These are phyloP conservation scores for Aureobasidium uvarum DNA, from an alignment of 2,329 filamentous ascomycete species.

Conservation along the genomic window DNA sequence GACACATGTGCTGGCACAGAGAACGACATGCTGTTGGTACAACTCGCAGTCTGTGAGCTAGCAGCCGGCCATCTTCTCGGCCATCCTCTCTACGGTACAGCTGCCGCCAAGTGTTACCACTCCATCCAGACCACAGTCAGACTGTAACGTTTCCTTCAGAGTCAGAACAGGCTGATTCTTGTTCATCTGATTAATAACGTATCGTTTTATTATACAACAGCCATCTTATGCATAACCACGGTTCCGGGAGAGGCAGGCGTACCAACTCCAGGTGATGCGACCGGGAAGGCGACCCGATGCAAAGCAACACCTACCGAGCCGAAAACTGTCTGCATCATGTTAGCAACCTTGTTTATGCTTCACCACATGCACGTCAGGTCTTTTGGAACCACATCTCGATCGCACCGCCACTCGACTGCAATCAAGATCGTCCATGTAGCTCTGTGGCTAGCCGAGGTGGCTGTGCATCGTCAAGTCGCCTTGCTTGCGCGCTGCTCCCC, in stretches of 20 bases:
- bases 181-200: not conserved
- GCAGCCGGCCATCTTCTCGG: not conserved
- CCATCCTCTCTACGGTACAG: not conserved
- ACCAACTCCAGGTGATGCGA: not conserved
- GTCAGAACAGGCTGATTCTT: not conserved
- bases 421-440: not conserved
- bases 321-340: conserved; percentile 4
- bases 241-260: not conserved
- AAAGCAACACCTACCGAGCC: not conserved
- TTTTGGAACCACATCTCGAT: conserved; percentile 6
- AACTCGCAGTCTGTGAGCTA: not conserved
- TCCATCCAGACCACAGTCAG: not conserved
- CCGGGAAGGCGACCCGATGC: not conserved
- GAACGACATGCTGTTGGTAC: not conserved
- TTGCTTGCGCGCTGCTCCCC: not conserved
- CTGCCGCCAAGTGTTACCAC: not conserved
- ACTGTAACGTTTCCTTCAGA: not conserved
- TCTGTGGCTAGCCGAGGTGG: conserved; percentile 11
- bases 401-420: conserved; percentile 8
- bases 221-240: conserved; percentile 7
- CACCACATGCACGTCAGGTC: not conserved
- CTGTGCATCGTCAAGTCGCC: conserved; percentile 5
- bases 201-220: not conserved
- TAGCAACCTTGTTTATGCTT: conserved; percentile 11
- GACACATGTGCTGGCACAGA: not conserved